Conservation (phyloP, 1,139 yeast genomes). For the Kurtzmaniella quercitrusa region DNA sequence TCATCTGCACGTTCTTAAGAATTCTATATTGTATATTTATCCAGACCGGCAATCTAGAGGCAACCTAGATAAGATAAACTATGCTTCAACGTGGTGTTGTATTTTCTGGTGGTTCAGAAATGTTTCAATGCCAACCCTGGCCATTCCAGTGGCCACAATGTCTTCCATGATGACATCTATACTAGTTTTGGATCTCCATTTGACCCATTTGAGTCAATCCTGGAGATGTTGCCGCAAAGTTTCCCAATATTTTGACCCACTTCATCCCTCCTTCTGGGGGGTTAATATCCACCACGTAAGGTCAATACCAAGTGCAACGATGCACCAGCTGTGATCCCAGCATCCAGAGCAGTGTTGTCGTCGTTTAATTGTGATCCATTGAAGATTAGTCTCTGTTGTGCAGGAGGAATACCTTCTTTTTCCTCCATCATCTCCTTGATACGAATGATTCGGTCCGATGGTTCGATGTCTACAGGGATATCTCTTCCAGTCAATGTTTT, state of each 20-base stretch:
- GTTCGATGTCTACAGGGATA: slow-evolving; percentile 78
- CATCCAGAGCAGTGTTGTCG: slow-evolving; percentile 61
- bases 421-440: slow-evolving; percentile 94
- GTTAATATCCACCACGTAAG: slow-evolving; percentile 69
- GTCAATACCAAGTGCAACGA: slow-evolving; percentile 87
- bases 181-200: too few species aligned
- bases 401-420: slow-evolving; percentile 96
- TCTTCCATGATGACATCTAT: too few species aligned
- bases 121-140: too few species aligned
- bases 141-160: too few species aligned
- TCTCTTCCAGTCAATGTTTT: slow-evolving; percentile 81
- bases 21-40: too few species aligned
- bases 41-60: too few species aligned
- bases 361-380: slow-evolving; percentile 92
- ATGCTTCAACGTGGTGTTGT: too few species aligned
- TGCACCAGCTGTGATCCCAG: slow-evolving; percentile 70
- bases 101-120: too few species aligned
- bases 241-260: not conserved
- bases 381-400: slow-evolving; percentile 87
- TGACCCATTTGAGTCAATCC: too few species aligned
- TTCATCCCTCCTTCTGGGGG: not conserved
- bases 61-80: too few species aligned
- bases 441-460: slow-evolving; percentile 68
- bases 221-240: too few species aligned
- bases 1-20: too few species aligned